These are phyloP conservation scores for Isatis tinctoria DNA, from an alignment of 345 rosid genomes.

Conservation along the genomic window DNA sequence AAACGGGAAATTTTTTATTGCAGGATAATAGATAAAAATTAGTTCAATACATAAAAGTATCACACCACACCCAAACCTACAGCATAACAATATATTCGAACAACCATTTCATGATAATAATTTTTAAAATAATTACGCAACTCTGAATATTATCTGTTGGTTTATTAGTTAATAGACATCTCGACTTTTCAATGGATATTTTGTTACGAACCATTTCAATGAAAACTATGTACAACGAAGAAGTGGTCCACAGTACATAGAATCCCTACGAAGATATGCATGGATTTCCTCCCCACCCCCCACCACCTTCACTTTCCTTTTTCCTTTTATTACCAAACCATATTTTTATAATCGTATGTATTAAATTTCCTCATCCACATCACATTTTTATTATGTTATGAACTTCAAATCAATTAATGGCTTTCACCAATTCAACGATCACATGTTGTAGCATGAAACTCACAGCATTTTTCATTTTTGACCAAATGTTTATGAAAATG, in stretches of 20 bases:
- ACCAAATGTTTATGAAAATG: not conserved
- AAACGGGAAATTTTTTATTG: too few species aligned
- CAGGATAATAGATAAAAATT: too few species aligned
- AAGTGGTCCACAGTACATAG: constrained; percentile 26
- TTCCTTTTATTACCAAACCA: constrained; percentile 23
- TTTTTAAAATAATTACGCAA: not conserved
- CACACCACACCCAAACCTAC: too few species aligned
- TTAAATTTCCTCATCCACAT: constrained; percentile 1
- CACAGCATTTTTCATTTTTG: not conserved
- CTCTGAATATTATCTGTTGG: not conserved
- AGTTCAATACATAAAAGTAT: too few species aligned
- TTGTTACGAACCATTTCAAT: not conserved
- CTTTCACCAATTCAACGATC: constrained; percentile 1
- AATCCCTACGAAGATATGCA: constrained; percentile 33
- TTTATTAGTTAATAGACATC: not conserved
- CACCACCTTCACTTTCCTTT: constrained; percentile 26
- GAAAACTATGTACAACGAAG: constrained; percentile 7
- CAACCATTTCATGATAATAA: too few species aligned
- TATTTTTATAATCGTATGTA: constrained; percentile 9
- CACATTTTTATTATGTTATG: constrained; percentile 13
- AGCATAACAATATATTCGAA: too few species aligned
- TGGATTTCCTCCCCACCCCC: constrained; percentile 27
- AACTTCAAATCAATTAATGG: not conserved
- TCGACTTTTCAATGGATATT: constrained; percentile 2
- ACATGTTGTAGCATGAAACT: constrained; percentile 8